Base-by-base conservation (phyloP, 208 protist genomes). In the Phytomonas serpens region DNA sequence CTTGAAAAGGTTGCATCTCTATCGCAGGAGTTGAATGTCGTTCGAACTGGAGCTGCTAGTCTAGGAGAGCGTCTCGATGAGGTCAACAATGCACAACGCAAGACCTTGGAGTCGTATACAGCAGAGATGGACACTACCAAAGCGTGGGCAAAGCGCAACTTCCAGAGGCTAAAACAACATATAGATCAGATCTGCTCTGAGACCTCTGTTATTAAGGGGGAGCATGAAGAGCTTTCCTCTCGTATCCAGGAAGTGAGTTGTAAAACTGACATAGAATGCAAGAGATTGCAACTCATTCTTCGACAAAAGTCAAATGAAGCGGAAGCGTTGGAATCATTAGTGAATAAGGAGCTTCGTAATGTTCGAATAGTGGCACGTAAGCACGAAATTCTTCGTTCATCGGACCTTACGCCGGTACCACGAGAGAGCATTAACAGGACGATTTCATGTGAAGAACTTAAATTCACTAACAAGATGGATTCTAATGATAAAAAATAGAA, bases 121-220 rank as follows among this genome's bases (percentile, higher is more conserved):
- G 74, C 77, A 5, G 87, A 87, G 51, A 67, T 90, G 13, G 83
- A 86, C 32, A 80, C 72, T 29, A 89, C 79, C 31, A 76, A 82
- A 64, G 76, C 88, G 77, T 95, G 87, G 87, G 77, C 81, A 34
- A 84, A 75, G 67, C 77, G 85, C 65, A 95, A 93, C 76, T 74
- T 95, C 73, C 79, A 90, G 73, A 86, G 85, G 23, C 82, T 95
- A 38, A 93, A 91, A 67, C 77, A 95, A 77, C 87, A 88, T 31
- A 76, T 93, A 6, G 84, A 92, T 64, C 66, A 68, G 42, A 63
- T 89, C 52, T 68, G 74, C 11, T 67, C 69, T 10, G 80, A 80
- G 36, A 40, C 87, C 6, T 72, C 62, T 9, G 79, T 76, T 47
- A 52, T 91, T n/a, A 68, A 71, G 34, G 77, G 80, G 11, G 70